phyloP scores from a whole-genome alignment of 2,329 filamentous ascomycete genomes.

The Arthrobotrys pseudoclavata region DNA sequence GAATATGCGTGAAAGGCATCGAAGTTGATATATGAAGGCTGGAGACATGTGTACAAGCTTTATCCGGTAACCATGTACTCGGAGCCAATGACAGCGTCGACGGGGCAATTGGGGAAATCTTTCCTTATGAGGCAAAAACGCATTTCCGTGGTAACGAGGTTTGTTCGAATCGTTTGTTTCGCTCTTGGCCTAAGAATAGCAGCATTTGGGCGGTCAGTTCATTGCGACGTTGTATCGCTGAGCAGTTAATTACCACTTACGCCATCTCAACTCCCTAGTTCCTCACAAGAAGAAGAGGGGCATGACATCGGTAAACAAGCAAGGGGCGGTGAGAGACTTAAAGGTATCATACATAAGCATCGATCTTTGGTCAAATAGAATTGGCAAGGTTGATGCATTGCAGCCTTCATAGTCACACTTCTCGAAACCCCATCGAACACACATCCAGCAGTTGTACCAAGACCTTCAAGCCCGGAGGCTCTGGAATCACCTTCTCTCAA shows the following conservation, averaged over 20 bases:
- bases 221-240: slow-evolving; percentile 37
- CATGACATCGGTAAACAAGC: slow-evolving; percentile 29
- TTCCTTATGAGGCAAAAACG: slow-evolving; percentile 23
- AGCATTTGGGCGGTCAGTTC: not conserved
- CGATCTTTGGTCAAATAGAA: not conserved
- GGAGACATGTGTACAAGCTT: too few relatives aligned
- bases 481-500: slow-evolving; percentile 23
- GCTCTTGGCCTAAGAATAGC: slow-evolving; percentile 53
- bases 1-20: not conserved
- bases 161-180: slow-evolving; percentile 45
- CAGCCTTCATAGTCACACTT: slow-evolving; percentile 29
- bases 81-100: not conserved
- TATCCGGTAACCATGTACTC: too few relatives aligned
- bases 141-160: slow-evolving; percentile 60
- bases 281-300: not conserved
- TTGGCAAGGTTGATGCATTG: slow-evolving; percentile 3
- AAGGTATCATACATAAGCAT: slow-evolving; percentile 1
- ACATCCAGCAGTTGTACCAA: slow-evolving; percentile 11
- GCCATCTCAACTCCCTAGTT: not conserved
- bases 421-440: slow-evolving; percentile 23
- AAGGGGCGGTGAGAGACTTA: slow-evolving; percentile 34
- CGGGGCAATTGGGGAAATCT: slow-evolving; percentile 27
- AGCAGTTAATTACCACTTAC: slow-evolving; percentile 20
- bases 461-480: slow-evolving; percentile 24
- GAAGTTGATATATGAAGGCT: not conserved